Conservation (phyloP, 805 yeast genomes). For the Teunomyces kruisii region DNA sequence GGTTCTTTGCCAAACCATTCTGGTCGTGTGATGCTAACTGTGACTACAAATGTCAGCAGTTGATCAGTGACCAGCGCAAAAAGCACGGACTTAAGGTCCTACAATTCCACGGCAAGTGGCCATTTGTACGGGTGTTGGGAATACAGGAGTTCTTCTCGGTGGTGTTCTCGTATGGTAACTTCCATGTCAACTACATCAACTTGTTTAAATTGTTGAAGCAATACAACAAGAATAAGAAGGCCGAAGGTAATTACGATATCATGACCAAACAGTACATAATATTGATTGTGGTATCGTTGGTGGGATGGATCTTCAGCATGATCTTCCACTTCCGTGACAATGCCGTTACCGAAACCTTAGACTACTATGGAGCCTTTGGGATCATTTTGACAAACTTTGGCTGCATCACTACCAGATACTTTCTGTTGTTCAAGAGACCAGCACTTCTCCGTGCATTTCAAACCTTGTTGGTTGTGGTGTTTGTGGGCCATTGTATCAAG, state of each 20-base stretch:
- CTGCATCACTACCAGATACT: conserved; percentile 32
- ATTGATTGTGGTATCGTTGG: conserved; percentile 25
- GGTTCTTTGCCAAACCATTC: conserved; percentile 5
- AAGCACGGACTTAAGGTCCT: conserved; percentile 24
- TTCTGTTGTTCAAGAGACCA: conserved; percentile 20
- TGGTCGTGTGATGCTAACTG: conserved; percentile 42
- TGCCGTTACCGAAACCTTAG: conserved; percentile 38
- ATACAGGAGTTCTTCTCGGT: conserved; percentile 36
- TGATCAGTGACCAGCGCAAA: conserved; percentile 24
- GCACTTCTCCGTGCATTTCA: conserved; percentile 18
- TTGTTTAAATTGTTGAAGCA: conserved; percentile 26
- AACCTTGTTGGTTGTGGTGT: conserved; percentile 15
- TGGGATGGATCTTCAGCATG: conserved; percentile 40
- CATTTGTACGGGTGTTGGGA: conserved; percentile 36
- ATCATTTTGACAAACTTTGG: conserved; percentile 37
- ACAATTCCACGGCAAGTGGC: conserved; percentile 48
- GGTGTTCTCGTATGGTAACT: conserved; percentile 36
- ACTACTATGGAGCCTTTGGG: conserved; percentile 42
- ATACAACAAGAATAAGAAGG: conserved; percentile 18
- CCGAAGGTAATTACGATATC: conserved; percentile 13
- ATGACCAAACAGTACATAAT: conserved; percentile 33
- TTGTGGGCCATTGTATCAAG: conserved; percentile 27
- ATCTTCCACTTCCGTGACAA: conserved; percentile 40
- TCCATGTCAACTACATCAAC: conserved; percentile 32
- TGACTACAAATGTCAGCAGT: conserved; percentile 40